These are phyloP conservation scores for Boletus eberwhitei DNA, from an alignment of 768 basidiomycete species.

Conservation along the genomic window DNA sequence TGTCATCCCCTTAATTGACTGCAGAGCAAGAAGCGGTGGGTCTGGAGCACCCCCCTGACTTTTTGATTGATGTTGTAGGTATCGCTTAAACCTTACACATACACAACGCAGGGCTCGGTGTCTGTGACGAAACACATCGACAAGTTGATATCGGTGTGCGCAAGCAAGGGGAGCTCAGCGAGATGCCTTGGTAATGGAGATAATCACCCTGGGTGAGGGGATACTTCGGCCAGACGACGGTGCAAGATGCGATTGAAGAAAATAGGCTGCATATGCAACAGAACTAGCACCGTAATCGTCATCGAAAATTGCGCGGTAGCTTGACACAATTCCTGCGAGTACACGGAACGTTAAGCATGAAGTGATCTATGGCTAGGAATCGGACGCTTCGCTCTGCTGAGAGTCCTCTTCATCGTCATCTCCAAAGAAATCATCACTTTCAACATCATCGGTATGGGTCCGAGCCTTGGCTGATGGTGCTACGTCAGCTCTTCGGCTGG, in stretches of 20 bases:
- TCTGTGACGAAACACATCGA: not conserved
- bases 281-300: not conserved
- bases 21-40: too few species aligned
- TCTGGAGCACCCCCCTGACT: too few species aligned
- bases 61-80: too few species aligned
- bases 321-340: slow-evolving; percentile 66
- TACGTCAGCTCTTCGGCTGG: not conserved
- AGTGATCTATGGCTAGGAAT: slow-evolving; percentile 2
- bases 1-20: too few species aligned
- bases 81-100: too few species aligned
- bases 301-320: not conserved
- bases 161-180: not conserved
- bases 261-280: not conserved
- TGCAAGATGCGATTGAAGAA: not conserved
- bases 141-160: not conserved
- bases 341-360: slow-evolving; percentile 40
- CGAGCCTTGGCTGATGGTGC: slow-evolving; percentile 2
- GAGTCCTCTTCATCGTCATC: slow-evolving; percentile 22
- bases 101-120: too few species aligned
- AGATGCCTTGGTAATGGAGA: not conserved
- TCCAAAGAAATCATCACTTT: slow-evolving; percentile 29
- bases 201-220: not conserved
- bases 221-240: too few species aligned
- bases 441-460: slow-evolving; percentile 11
- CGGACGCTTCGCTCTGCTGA: slow-evolving; percentile 15